phyloP scores from a whole-genome alignment of 805 yeast genomes.

The Metschnikowia reukaufii region DNA sequence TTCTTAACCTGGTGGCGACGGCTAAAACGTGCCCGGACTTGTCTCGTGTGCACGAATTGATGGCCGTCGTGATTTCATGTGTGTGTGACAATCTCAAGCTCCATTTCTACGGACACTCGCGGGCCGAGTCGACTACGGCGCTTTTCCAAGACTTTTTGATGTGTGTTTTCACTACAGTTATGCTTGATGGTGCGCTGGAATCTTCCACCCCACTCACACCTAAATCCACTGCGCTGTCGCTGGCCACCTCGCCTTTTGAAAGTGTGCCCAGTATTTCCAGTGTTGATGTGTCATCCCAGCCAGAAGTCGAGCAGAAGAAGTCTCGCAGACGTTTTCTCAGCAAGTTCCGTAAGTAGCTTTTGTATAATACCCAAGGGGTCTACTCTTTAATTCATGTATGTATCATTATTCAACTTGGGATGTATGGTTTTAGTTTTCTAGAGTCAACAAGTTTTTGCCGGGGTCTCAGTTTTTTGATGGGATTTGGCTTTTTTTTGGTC shows the following conservation, averaged over 20 bases:
- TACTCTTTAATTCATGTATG: too few relatives aligned
- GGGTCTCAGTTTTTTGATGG: too few relatives aligned
- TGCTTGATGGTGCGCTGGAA: constrained; percentile 1
- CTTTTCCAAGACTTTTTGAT: constrained; percentile 6
- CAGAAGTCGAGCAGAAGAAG: background rate
- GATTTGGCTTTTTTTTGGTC: too few relatives aligned
- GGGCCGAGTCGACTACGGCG: constrained; percentile 6
- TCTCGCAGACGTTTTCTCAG: constrained; percentile 1
- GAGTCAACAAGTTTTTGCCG: too few relatives aligned
- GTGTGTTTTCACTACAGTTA: constrained; percentile 1
- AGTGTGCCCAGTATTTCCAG: background rate
- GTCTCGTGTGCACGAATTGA: constrained; percentile 9
- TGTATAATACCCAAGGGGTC: too few relatives aligned
- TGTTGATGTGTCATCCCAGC: background rate
- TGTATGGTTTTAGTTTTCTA: too few relatives aligned
- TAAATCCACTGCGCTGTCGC: background rate
- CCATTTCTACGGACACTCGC: constrained; percentile 13
- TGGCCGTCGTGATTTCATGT: constrained; percentile 7
- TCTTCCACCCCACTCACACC: background rate
- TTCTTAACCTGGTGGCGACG: constrained; percentile 2
- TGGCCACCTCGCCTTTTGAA: background rate
- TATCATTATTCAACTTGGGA: too few relatives aligned
- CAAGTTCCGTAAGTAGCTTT: background rate
- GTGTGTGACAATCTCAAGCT: constrained; percentile 15
- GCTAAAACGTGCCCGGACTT: constrained; percentile 3